These are phyloP conservation scores for Aspergillus eucalypticola DNA, from an alignment of 2,329 filamentous ascomycete species.

Conservation along the genomic window DNA sequence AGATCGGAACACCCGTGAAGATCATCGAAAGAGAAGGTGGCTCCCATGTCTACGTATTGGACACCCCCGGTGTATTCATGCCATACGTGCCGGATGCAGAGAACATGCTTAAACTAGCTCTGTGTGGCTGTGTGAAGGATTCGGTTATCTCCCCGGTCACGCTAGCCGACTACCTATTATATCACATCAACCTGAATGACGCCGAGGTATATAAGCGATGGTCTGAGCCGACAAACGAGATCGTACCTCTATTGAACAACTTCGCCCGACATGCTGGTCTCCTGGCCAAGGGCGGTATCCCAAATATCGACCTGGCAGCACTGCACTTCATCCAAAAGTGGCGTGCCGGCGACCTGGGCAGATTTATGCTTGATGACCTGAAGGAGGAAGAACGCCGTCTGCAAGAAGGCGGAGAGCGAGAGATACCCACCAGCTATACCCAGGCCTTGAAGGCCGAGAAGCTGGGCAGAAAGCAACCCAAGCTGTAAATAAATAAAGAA, in stretches of 20 bases:
- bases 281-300: conserved; percentile 69
- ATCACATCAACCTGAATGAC: conserved; percentile 70
- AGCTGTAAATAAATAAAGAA: conserved; percentile 24
- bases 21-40: conserved; percentile 62
- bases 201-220: conserved; percentile 65
- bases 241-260: conserved; percentile 68
- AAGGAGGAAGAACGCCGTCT: conserved; percentile 59
- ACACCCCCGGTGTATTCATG: conserved; percentile 94
- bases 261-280: conserved; percentile 76
- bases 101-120: conserved; percentile 90
- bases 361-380: conserved; percentile 77
- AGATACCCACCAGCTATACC: conserved; percentile 43
- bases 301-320: conserved; percentile 71
- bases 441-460: conserved; percentile 46
- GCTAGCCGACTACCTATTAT: conserved; percentile 88
- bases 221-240: conserved; percentile 76
- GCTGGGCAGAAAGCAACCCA: conserved; percentile 30
- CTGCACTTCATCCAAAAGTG: conserved; percentile 80
- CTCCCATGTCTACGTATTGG: conserved; percentile 76
- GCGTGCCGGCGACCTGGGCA: conserved; percentile 73
- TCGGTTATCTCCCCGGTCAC: conserved; percentile 75
- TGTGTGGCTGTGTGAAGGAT: conserved; percentile 89
- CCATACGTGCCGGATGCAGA: conserved; percentile 84
- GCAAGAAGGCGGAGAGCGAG: conserved; percentile 31
- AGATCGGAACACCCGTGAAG: conserved; percentile 79